phyloP scores from a whole-genome alignment of 2,329 filamentous ascomycete genomes.

The Diaporthe citriasiana region DNA sequence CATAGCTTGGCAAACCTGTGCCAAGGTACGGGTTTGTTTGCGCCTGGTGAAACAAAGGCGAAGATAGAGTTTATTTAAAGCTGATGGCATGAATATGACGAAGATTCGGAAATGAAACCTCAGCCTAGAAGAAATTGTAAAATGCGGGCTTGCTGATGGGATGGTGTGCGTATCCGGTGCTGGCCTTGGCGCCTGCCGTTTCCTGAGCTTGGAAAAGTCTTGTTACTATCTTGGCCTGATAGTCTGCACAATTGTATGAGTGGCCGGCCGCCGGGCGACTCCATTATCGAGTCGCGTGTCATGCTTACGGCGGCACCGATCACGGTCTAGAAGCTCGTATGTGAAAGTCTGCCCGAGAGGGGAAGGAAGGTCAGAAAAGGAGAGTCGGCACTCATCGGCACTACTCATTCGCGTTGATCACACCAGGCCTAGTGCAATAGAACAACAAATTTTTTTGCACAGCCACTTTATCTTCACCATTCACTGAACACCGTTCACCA shows the following conservation, averaged over 20 bases:
- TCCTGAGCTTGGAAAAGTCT: constrained; percentile 24
- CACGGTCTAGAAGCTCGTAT: background rate
- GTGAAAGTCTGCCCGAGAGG: constrained; percentile 10
- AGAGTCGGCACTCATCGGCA: background rate
- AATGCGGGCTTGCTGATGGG: background rate
- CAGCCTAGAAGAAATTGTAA: constrained; percentile 8
- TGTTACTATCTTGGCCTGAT: constrained; percentile 26
- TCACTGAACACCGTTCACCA: background rate
- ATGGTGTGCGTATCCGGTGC: background rate
- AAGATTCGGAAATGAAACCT: constrained; percentile 10
- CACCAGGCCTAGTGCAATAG: background rate
- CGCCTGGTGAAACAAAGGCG: constrained; percentile 1
- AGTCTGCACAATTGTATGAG: background rate
- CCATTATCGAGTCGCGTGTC: background rate
- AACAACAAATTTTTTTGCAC: constrained; percentile 14
- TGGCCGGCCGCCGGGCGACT: constrained; percentile 11
- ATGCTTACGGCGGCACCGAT: constrained; percentile 14
- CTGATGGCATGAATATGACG: constrained; percentile 20
- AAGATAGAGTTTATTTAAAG: constrained; percentile 15
- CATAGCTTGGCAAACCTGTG: constrained; percentile 19
- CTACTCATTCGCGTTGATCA: background rate
- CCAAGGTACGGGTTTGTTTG: constrained; percentile 27
- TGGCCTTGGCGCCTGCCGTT: background rate
- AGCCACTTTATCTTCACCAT: constrained; percentile 4
- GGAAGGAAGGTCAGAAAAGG: background rate